Evolutionary conservation across 2,329 filamentous ascomycete genomes (phyloP).

Genomic region (Alternaria burnsii): DNA sequence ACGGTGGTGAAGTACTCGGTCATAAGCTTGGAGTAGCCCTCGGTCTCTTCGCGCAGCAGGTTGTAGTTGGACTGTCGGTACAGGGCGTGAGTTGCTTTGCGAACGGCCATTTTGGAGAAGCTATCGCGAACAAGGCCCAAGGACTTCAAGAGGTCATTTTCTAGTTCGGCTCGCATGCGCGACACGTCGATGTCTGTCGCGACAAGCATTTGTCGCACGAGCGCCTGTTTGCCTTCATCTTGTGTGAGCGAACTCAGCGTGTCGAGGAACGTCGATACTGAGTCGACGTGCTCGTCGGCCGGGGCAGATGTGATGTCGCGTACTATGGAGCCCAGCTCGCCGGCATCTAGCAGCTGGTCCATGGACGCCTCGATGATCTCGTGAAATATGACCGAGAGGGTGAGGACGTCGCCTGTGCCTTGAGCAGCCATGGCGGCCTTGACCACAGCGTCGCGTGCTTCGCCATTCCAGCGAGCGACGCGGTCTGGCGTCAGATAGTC

Average conservation of each 20-base stretch:
- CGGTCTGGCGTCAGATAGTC: slow-evolving; percentile 76
- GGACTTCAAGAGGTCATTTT: slow-evolving; percentile 76
- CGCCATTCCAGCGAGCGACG: slow-evolving; percentile 71
- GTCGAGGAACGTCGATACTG: slow-evolving; percentile 77
- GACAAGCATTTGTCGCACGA: slow-evolving; percentile 73
- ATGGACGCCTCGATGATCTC: slow-evolving; percentile 82
- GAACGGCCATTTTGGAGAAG: slow-evolving; percentile 82
- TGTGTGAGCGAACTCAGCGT: slow-evolving; percentile 82
- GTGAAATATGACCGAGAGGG: slow-evolving; percentile 78
- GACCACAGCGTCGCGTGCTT: slow-evolving; percentile 73
- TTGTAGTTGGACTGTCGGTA: slow-evolving; percentile 99
- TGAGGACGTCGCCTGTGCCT: slow-evolving; percentile 71
- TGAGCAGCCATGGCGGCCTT: slow-evolving; percentile 71
- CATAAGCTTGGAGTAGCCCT: slow-evolving; percentile 95
- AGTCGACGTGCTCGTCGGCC: slow-evolving; percentile 55
- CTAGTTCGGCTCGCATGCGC: slow-evolving; percentile 83
- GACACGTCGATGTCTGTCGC: slow-evolving; percentile 75
- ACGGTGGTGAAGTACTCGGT: slow-evolving; percentile 95
- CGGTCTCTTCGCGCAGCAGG: slow-evolving; percentile 89
- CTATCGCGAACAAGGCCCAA: slow-evolving; percentile 84
- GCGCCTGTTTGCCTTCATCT: slow-evolving; percentile 66
- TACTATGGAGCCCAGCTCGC: slow-evolving; percentile 75
- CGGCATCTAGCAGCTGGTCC: slow-evolving; percentile 71
- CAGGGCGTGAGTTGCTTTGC: slow-evolving; percentile 89
- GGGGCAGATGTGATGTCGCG: slow-evolving; percentile 74